Base-by-base conservation (phyloP, 139 green algal species). In the Trebouxia sp. region DNA sequence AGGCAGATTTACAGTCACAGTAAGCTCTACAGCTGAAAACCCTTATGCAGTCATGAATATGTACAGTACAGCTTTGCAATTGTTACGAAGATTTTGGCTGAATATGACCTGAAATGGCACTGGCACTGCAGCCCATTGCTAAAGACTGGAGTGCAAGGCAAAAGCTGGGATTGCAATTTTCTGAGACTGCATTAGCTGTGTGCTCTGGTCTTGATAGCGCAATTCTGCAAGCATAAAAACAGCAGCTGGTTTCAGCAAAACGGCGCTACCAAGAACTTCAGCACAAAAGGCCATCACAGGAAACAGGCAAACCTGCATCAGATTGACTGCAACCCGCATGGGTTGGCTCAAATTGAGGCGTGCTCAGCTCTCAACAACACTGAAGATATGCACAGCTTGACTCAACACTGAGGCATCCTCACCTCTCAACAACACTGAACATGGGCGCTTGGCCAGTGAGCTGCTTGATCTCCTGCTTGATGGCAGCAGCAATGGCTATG, bases 391-490 rank as follows among this genome's bases (percentile, higher is more conserved):
- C 39, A 9, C 69, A 38, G 45, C 37, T 58, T 20, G 26, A 20
- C 37, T 32, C 42, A 58, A 6, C 15, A 41, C 2, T 5, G 14
- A 4, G 15, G n/a, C 62, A 24, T 38, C 62, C 56, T 82, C 20
- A 51, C 48, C 48, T 53, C n/a, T 70, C 28, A 41, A 38, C 41
- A 45, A 55, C 37, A 53, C 35, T 56, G 37, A 66, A n/a, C 30
- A 82, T 37, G 51, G 55, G 51, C 41, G 45, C 67, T 41, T 65
- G 66, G 38, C 67, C 80, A 1, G 76, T 82, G 74, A 92, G 82
- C 32, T 62, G 53, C 26, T 43, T 55, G 15, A 92, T 88, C 79
- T 92, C 86, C 8, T 78, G 45, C 22, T 83, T 80, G 65, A 92
- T 91, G 43, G 84, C 81, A 28, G 43, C 32, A 3, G 87, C 76